Evolutionary conservation across 495 filamentous ascomycete genomes (phyloP).

Genomic region (Platismatia glauca): DNA sequence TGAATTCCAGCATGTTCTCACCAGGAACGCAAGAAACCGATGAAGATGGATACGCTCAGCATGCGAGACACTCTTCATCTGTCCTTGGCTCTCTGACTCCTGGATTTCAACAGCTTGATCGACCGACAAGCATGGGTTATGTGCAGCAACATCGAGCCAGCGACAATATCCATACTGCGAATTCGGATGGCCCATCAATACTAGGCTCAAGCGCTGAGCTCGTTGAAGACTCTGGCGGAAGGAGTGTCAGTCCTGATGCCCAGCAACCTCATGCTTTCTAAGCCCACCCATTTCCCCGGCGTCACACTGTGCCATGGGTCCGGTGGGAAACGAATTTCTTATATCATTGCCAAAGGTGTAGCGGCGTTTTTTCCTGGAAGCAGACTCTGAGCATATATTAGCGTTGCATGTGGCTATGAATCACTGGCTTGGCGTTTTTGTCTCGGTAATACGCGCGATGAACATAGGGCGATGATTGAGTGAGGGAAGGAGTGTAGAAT

Average conservation of each 20-base stretch:
- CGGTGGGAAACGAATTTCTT: constrained; percentile 17
- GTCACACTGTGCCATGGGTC: background rate
- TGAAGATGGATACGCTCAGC: constrained; percentile 4
- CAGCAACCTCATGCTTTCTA: constrained; percentile 5
- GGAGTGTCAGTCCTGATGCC: constrained; percentile 27
- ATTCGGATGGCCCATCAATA: constrained; percentile 44
- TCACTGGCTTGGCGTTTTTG: constrained; percentile 13
- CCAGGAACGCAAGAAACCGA: constrained; percentile 14
- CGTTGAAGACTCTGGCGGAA: constrained; percentile 26
- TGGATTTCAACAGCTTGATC: constrained; percentile 37
- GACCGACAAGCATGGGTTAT: constrained; percentile 59
- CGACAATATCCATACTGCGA: constrained; percentile 51
- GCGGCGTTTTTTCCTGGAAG: constrained; percentile 7
- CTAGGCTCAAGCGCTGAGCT: constrained; percentile 43
- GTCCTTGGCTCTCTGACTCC: constrained; percentile 25
- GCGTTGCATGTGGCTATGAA: constrained; percentile 29
- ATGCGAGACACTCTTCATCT: constrained; percentile 26
- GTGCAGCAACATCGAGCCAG: constrained; percentile 60
- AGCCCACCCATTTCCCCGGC: constrained; percentile 18
- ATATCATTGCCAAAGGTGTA: constrained; percentile 9
- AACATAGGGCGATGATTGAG: background rate
- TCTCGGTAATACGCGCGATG: background rate
- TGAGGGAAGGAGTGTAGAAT: constrained; percentile 1
- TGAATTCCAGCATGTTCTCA: constrained; percentile 20
- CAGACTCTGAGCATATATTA: background rate